These are phyloP conservation scores for Cryptococcus amylolentus DNA, from an alignment of 1,284 basidiomycete species.

Conservation along the genomic window DNA sequence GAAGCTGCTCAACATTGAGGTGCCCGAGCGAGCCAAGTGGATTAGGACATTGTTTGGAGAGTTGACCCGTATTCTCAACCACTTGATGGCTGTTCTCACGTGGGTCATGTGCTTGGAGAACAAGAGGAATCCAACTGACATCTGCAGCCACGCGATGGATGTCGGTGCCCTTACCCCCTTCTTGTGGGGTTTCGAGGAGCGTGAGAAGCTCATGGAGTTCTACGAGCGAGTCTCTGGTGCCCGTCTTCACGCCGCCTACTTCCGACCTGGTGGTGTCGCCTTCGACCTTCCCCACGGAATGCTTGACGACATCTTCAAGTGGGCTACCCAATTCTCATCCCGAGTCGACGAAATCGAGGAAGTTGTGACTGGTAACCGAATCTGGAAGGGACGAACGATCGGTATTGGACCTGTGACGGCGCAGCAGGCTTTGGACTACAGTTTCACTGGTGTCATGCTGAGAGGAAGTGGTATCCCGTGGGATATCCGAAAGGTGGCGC, in stretches of 20 bases:
- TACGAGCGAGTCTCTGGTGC: slow-evolving; percentile 99
- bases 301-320: slow-evolving; percentile 95
- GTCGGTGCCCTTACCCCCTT: slow-evolving; percentile 98
- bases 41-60: slow-evolving; percentile 96
- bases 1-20: slow-evolving; percentile 96
- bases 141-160: slow-evolving; percentile 54
- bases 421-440: slow-evolving; percentile 86
- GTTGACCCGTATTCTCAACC: slow-evolving; percentile 93
- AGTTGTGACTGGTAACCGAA: slow-evolving; percentile 94
- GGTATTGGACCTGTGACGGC: slow-evolving; percentile 89
- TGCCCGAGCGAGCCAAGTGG: slow-evolving; percentile 98
- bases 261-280: slow-evolving; percentile 95
- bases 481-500: slow-evolving; percentile 88
- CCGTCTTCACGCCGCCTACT: slow-evolving; percentile 94
- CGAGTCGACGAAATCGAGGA: slow-evolving; percentile 96
- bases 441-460: slow-evolving; percentile 96
- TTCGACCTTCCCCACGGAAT: slow-evolving; percentile 96
- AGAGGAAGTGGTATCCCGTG: slow-evolving; percentile 90
- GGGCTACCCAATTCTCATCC: slow-evolving; percentile 85
- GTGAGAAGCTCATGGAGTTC: slow-evolving; percentile 99
- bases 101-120: slow-evolving; percentile 10
- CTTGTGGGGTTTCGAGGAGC: slow-evolving; percentile 99
- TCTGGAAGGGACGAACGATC: slow-evolving; percentile 94
- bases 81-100: slow-evolving; percentile 95
- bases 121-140: not conserved